A percentile compares a stretch with the other conserved stretches of the same genome.
phyloP scores from a whole-genome alignment of 306 rosid genomes.

The Benincasa hispida region DNA sequence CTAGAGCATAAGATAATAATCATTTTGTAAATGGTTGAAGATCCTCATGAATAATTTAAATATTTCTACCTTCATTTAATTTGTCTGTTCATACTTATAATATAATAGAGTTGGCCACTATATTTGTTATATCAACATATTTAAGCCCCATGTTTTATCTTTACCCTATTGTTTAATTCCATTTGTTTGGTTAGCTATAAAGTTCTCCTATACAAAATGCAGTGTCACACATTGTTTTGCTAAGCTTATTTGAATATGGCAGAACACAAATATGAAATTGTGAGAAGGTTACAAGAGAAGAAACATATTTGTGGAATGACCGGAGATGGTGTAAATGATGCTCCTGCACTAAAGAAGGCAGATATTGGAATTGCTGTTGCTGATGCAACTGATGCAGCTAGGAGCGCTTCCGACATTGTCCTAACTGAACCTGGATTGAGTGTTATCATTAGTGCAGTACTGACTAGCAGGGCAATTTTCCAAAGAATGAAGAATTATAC shows the following conservation, averaged over 20 bases:
- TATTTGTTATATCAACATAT: background rate
- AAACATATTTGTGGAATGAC: constrained; percentile 99
- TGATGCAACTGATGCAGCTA: constrained; percentile 98
- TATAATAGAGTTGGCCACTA: background rate
- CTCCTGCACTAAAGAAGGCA: constrained; percentile 93
- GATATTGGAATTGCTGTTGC: constrained; percentile 99
- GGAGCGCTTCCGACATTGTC: constrained; percentile 94
- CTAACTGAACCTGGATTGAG: constrained; percentile 98
- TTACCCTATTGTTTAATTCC: background rate
- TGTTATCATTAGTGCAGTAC: constrained; percentile 93
- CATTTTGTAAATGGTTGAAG: background rate
- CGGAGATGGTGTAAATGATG: constrained; percentile 98
- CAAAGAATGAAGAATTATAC: constrained; percentile 99
- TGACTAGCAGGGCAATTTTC: constrained; percentile 96
- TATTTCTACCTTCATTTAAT: background rate
- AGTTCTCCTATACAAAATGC: background rate
- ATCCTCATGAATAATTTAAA: background rate
- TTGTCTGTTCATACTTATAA: background rate
- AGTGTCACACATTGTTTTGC: background rate
- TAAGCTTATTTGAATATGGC: constrained; percentile 10
- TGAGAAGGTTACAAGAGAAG: constrained; percentile 82
- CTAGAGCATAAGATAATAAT: background rate
- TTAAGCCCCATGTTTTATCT: background rate
- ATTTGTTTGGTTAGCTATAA: background rate
- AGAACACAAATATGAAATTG: constrained; percentile 99